A percentile compares a stretch with the other conserved stretches of the same genome.
Evolutionary conservation across 2,329 filamentous ascomycete genomes (phyloP).

Genomic region (Trichoderma sp.): DNA sequence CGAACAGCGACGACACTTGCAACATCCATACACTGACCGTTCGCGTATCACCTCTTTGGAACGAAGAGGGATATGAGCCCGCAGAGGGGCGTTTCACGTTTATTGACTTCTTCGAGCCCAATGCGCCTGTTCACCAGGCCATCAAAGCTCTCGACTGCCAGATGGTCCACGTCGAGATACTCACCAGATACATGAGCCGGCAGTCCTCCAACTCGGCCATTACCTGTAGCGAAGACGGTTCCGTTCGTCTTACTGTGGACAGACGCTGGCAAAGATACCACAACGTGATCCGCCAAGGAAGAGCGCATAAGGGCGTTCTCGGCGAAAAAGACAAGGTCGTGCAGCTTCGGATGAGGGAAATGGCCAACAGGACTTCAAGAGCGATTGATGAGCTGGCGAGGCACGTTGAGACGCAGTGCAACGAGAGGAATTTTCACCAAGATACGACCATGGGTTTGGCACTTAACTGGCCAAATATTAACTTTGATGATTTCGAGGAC

Average conservation of each 20-base stretch:
- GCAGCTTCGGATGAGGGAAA: conserved; percentile 10
- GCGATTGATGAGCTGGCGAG: conserved; percentile 19
- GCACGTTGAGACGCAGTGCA: conserved; percentile 13
- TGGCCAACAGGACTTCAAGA: neutral
- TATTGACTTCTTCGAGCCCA: conserved; percentile 39
- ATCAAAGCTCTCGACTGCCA: conserved; percentile 41
- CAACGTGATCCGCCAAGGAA: neutral
- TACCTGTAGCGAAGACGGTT: neutral
- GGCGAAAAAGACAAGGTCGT: conserved; percentile 26
- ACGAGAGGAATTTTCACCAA: neutral
- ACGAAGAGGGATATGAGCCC: conserved; percentile 7
- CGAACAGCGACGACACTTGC: conserved; percentile 17
- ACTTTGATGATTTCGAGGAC: neutral
- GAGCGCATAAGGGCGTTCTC: neutral
- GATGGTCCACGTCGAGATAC: conserved; percentile 41
- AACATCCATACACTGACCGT: conserved; percentile 47
- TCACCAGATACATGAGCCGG: conserved; percentile 27
- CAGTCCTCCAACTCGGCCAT: neutral
- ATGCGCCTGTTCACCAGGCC: conserved; percentile 35
- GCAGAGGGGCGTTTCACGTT: conserved; percentile 37
- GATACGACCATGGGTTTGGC: conserved; percentile 10
- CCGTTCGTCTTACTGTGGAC: conserved; percentile 26
- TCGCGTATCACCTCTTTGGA: conserved; percentile 40
- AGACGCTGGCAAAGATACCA: conserved; percentile 24
- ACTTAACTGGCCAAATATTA: neutral